Base-by-base conservation (phyloP, 2,329 filamentous ascomycete genomes). In the Escovopsis sp. region DNA sequence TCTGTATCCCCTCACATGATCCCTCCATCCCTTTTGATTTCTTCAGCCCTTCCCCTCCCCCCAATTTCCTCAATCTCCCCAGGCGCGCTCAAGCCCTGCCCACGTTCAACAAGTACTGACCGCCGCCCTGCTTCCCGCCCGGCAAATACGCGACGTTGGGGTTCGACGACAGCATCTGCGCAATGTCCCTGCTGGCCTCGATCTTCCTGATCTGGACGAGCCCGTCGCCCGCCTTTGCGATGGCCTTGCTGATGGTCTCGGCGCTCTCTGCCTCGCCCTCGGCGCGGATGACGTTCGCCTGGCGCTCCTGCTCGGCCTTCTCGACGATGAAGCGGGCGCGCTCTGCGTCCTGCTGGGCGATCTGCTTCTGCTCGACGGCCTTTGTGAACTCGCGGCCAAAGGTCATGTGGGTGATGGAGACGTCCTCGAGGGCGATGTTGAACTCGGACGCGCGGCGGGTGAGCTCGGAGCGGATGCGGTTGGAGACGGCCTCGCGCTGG, bases 351-450 rank as follows among this genome's bases (percentile, higher is more conserved):
- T 98, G 91, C 70, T 98, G 91, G 43, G 91, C 91, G 63, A 98
- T 98, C 73, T 98, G 91, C 79, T 98, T 98, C 77, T 98, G 91
- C 71, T 98, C 91, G 56, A 98, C 91, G 50, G 91, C 91, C 65
- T 85, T 84, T 47, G 91, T 98, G 73, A 98, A 98, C 67, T 98
- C 91, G 65, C 89, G 89, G 53, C 91, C 91, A 61, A 98, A 98
- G 41, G 91, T 98, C 91, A 98, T 98, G 74, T 98, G 91, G 47
- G 91, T 98, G 65, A 98, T 98, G 59, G 86, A 94, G 46, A 98
- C 91, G 59, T 98, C 91, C 67, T 98, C 91, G 41, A 98, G 84
- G 25, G 87, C 86, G 59, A 98, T 98, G 73, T 98, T 94, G 79
- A 98, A 98, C 65, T 98, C 91, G 57, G 81, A 70, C 38, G 91